phyloP scores from a whole-genome alignment of 176 grass and related monocot species.

The Phoenix roebelenii region DNA sequence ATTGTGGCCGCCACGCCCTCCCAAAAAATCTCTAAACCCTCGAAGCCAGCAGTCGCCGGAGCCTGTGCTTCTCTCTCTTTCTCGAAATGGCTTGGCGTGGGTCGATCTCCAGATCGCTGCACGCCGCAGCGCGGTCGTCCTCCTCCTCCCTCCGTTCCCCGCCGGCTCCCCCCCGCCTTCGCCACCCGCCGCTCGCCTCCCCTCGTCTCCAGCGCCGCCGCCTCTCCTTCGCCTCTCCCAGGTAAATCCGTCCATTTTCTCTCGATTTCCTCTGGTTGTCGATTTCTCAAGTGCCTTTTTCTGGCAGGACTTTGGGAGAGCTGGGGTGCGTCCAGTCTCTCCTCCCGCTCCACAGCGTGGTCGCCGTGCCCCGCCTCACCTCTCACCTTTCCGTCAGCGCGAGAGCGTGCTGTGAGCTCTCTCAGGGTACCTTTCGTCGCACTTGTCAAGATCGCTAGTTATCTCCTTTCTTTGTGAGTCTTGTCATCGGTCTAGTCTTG shows the following conservation, averaged over 20 bases:
- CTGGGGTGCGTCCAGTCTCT: conserved; percentile 20
- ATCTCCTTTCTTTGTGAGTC: neutral
- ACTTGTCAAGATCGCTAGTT: conserved; percentile 23
- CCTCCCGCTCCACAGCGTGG: conserved; percentile 23
- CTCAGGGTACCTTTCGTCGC: conserved; percentile 32
- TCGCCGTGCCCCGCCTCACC: conserved; percentile 27
- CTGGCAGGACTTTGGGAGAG: conserved; percentile 16
- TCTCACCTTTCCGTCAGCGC: conserved; percentile 38
- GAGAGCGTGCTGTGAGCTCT: conserved; percentile 42
- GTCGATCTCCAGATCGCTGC: conserved; percentile 30
- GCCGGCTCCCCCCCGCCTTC: conserved; percentile 2
- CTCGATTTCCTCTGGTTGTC: neutral
- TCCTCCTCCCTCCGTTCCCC: conserved; percentile 6
- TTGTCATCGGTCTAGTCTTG: neutral
- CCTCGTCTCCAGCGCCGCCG: conserved; percentile 15
- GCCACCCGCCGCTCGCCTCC: conserved; percentile 2
- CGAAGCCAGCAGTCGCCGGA: no score
- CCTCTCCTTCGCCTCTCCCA: conserved; percentile 12
- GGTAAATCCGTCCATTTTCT: conserved; percentile 6
- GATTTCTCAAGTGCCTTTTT: neutral
- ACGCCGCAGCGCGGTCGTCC: conserved; percentile 19
- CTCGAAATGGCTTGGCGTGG: conserved; percentile 37
- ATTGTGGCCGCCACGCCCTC: no score
- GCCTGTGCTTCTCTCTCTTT: neutral
- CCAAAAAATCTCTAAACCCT: conserved; percentile 23